phyloP scores from a whole-genome alignment of 257 asterid species.

The Osmanthus fragrans region DNA sequence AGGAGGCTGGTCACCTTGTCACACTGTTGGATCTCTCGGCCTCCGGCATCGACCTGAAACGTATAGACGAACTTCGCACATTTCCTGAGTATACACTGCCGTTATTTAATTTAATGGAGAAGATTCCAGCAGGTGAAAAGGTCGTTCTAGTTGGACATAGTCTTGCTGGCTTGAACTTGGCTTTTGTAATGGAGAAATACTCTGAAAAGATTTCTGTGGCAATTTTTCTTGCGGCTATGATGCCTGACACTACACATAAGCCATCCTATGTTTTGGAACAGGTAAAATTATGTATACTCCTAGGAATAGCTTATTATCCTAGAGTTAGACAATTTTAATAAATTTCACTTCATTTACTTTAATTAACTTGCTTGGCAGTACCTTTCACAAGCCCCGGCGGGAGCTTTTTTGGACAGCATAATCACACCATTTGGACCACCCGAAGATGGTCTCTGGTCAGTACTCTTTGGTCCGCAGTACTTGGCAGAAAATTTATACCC shows the following conservation, averaged over 20 bases:
- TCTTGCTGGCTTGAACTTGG: constrained; percentile 2
- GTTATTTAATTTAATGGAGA: too few relatives aligned
- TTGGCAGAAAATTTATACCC: constrained; percentile 34
- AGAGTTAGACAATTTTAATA: too few relatives aligned
- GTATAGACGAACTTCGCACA: too few relatives aligned
- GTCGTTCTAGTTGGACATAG: too few relatives aligned
- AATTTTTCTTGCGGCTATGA: constrained; percentile 9
- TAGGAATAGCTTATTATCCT: too few relatives aligned
- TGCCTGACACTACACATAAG: constrained; percentile 11
- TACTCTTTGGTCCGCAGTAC: constrained; percentile 44
- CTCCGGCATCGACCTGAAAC: too few relatives aligned
- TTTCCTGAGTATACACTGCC: too few relatives aligned
- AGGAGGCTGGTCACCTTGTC: too few relatives aligned
- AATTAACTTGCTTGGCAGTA: neutral
- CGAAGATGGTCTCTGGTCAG: constrained; percentile 34
- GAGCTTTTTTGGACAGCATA: neutral
- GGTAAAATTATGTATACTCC: too few relatives aligned
- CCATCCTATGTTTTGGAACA: too few relatives aligned
- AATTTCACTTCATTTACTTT: neutral
- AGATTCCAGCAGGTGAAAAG: too few relatives aligned
- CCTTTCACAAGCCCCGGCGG: neutral
- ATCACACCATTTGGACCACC: neutral
- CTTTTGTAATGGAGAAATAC: constrained; percentile 21
- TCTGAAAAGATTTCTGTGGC: constrained; percentile 18
- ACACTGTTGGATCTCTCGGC: too few relatives aligned